Conservation (phyloP, 352 stramenopile genomes). For the Globisporangium middletonii region DNA sequence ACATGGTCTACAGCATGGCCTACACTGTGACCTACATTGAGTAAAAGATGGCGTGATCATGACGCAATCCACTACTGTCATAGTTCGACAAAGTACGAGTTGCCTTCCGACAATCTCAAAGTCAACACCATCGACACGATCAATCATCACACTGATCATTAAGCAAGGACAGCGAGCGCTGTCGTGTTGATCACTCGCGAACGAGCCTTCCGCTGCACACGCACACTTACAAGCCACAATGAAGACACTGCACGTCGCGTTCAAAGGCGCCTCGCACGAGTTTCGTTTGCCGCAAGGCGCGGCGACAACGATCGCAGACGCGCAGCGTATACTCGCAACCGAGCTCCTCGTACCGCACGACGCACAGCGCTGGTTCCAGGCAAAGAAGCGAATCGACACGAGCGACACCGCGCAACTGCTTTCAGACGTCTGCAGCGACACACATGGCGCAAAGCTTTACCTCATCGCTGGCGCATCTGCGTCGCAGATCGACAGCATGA, state of each 20-base stretch:
- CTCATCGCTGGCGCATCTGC: slow-evolving; percentile 44
- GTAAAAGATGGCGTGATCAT: no score
- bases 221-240: slow-evolving; percentile 12
- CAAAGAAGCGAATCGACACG: slow-evolving; percentile 40
- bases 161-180: no score
- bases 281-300: slow-evolving; percentile 19
- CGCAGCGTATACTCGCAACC: slow-evolving; percentile 31
- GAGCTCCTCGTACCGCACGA: slow-evolving; percentile 26
- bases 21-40: no score
- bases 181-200: no score
- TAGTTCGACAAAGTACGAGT: no score
- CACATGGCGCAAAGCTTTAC: slow-evolving; percentile 17
- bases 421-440: slow-evolving; percentile 23
- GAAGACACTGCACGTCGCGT: slow-evolving; percentile 35
- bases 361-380: slow-evolving; percentile 53
- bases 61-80: no score
- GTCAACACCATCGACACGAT: no score
- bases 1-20: no score
- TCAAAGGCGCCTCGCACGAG: slow-evolving; percentile 30
- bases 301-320: slow-evolving; percentile 23
- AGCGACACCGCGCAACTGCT: slow-evolving; percentile 14
- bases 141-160: no score
- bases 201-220: background rate
- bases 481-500: slow-evolving; percentile 48
- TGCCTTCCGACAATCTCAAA: no score